Conservation (phyloP, 768 basidiomycete genomes). For the Rhizopogon sp. region DNA sequence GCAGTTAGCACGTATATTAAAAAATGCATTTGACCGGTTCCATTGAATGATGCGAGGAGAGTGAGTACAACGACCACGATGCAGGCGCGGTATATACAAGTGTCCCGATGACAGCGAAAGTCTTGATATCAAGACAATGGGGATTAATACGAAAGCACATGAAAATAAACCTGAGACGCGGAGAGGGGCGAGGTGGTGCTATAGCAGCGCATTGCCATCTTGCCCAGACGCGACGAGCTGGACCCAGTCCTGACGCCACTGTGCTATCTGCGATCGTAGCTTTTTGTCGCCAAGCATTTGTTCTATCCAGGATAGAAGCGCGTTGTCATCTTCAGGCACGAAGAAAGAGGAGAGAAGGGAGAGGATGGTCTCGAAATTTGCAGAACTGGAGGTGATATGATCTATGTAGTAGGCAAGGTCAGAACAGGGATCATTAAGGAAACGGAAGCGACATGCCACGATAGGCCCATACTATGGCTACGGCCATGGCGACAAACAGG, state of each 20-base stretch:
- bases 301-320: conserved; percentile 76
- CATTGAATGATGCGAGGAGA: conserved; percentile 1
- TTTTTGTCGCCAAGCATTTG: conserved; percentile 56
- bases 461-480: conserved; percentile 90
- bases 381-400: conserved; percentile 72
- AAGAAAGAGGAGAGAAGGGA: conserved; percentile 93
- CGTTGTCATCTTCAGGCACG: conserved; percentile 86
- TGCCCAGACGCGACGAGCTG: conserved; percentile 60
- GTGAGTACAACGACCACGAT: background rate
- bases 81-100: conserved; percentile 1
- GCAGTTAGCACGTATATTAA: background rate
- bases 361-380: conserved; percentile 88
- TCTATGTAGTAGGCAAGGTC: conserved; percentile 39
- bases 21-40: background rate
- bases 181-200: conserved; percentile 6
- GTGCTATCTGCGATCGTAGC: conserved; percentile 59
- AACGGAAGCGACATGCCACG: conserved; percentile 49
- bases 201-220: conserved; percentile 58
- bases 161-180: background rate
- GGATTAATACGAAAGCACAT: background rate
- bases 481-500: conserved; percentile 76
- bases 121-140: background rate
- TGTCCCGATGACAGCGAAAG: background rate
- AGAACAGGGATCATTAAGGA: background rate
- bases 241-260: conserved; percentile 82